Conservation (phyloP, 1,284 basidiomycete species). For the Tausonia pullulans region DNA sequence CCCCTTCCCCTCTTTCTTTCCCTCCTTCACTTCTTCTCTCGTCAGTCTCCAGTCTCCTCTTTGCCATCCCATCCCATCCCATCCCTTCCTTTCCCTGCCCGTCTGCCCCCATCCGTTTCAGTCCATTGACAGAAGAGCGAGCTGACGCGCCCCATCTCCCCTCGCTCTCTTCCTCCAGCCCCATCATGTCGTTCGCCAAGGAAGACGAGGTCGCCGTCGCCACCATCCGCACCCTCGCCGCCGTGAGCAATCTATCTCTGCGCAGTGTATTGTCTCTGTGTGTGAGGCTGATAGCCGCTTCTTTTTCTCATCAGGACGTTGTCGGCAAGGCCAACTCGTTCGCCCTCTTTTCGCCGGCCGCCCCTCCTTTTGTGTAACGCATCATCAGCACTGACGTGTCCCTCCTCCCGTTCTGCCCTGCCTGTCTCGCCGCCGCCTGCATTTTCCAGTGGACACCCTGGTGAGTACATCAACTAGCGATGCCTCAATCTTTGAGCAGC, state of each 20-base stretch:
- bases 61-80: neutral
- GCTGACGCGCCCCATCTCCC: neutral
- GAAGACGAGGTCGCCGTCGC: conserved; percentile 21
- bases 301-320: conserved; percentile 23
- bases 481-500: no score
- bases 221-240: conserved; percentile 38
- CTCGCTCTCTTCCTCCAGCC: neutral
- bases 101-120: neutral
- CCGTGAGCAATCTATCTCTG: neutral
- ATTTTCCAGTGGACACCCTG: neutral
- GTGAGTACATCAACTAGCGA: conserved; percentile 8
- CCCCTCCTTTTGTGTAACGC: neutral
- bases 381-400: neutral
- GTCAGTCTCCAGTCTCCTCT: neutral
- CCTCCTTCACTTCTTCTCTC: neutral
- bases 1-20: neutral
- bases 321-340: conserved; percentile 64
- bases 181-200: conserved; percentile 13
- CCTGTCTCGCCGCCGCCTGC: no score
- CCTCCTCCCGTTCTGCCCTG: no score
- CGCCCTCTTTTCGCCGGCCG: conserved; percentile 16
- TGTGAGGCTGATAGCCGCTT: conserved; percentile 17
- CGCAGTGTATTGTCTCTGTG: neutral
- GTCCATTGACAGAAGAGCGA: neutral
- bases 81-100: neutral